Evolutionary conservation across 2,329 filamentous ascomycete genomes (phyloP).

Genomic region (Gliomastix tumulicola): DNA sequence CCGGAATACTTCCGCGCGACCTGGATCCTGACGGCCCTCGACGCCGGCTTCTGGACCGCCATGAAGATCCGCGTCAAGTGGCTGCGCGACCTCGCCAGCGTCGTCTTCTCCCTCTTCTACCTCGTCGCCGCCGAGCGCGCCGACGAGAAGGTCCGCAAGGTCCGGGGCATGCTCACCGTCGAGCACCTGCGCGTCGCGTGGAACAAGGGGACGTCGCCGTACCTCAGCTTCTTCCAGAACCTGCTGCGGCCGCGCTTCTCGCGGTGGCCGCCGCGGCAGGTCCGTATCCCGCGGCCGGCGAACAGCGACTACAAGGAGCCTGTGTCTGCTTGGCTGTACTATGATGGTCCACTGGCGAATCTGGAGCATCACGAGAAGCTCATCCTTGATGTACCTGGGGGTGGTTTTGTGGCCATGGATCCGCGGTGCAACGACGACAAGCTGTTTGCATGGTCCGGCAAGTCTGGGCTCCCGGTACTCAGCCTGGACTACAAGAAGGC

Average conservation of each 20-base stretch:
- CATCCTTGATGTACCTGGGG: constrained; percentile 85
- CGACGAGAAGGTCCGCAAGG: constrained; percentile 92
- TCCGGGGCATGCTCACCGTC: constrained; percentile 78
- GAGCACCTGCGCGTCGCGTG: constrained; percentile 89
- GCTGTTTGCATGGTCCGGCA: constrained; percentile 84
- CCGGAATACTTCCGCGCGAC: constrained; percentile 91
- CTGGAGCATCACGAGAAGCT: constrained; percentile 70
- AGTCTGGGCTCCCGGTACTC: constrained; percentile 79
- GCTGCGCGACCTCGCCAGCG: constrained; percentile 73
- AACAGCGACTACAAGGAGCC: constrained; percentile 79
- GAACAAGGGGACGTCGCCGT: constrained; percentile 91
- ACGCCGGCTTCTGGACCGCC: constrained; percentile 97
- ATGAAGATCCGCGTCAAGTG: constrained; percentile 81
- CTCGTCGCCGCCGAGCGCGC: constrained; percentile 87
- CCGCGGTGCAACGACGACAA: constrained; percentile 94
- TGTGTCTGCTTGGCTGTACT: constrained; percentile 86
- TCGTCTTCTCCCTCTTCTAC: constrained; percentile 86
- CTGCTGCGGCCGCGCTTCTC: constrained; percentile 74
- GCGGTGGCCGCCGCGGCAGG: constrained; percentile 71
- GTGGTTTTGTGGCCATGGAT: constrained; percentile 94
- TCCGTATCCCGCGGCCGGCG: constrained; percentile 75
- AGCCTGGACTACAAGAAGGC: constrained; percentile 75
- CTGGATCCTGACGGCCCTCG: constrained; percentile 90
- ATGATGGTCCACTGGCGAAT: constrained; percentile 76
- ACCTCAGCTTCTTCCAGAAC: constrained; percentile 65